Conservation (phyloP, 2,329 filamentous ascomycete genomes). For the Fusarium abutilonis region DNA sequence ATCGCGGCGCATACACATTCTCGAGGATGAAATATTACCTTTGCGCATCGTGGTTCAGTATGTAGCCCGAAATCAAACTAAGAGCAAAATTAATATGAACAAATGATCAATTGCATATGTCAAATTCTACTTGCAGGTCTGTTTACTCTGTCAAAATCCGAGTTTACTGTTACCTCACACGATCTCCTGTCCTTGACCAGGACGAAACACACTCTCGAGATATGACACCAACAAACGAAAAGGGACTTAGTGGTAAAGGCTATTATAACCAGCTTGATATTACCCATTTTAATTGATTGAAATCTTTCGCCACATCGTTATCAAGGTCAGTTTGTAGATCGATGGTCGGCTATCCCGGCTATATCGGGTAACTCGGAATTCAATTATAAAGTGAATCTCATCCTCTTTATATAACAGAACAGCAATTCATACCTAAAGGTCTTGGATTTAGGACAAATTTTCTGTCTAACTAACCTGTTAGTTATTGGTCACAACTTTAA, state of each 20-base stretch:
- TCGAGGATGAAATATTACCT: background rate
- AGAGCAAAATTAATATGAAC: background rate
- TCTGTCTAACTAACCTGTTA: too few relatives aligned
- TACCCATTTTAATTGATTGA: too few relatives aligned
- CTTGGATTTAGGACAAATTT: background rate
- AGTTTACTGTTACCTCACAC: background rate
- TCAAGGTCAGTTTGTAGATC: background rate
- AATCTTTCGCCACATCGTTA: too few relatives aligned
- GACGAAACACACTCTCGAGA: background rate
- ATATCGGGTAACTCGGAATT: slow-evolving; percentile 24
- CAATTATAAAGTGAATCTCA: background rate
- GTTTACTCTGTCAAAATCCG: background rate
- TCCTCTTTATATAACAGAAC: background rate
- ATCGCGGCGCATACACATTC: background rate
- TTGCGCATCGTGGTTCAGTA: too few relatives aligned
- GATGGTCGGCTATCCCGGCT: slow-evolving; percentile 10
- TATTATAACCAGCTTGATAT: too few relatives aligned
- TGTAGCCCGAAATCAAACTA: background rate
- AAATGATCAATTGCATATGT: background rate
- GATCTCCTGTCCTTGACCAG: background rate
- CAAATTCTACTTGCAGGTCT: background rate
- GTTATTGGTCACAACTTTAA: too few relatives aligned
- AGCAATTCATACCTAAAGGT: background rate
- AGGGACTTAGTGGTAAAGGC: too few relatives aligned
- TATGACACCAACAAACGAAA: background rate